Conservation (phyloP, 495 filamentous ascomycete species). For the Hyaloscypha bicolor region DNA sequence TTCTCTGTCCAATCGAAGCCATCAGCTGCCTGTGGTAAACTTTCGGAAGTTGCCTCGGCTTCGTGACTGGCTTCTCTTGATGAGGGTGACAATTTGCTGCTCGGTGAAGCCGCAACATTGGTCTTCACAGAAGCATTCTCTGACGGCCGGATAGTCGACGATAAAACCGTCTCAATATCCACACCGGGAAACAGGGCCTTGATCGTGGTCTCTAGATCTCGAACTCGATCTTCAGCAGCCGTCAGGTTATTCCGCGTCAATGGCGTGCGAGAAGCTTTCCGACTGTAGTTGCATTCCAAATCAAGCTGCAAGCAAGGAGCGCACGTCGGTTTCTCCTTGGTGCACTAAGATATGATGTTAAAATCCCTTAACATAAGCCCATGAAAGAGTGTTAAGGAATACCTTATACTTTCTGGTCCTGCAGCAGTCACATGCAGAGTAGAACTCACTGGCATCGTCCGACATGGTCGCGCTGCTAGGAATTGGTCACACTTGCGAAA, state of each 20-base stretch:
- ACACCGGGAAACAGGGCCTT: constrained; percentile 41
- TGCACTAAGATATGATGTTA: constrained; percentile 38
- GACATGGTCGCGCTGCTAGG: neutral
- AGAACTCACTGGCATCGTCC: neutral
- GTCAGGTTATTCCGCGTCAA: constrained; percentile 51
- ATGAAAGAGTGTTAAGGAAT: constrained; percentile 15
- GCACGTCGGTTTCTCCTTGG: constrained; percentile 50
- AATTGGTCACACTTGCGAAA: too few relatives aligned
- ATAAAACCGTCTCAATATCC: neutral
- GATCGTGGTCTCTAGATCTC: constrained; percentile 48
- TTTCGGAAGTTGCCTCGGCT: constrained; percentile 38
- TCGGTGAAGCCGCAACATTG: constrained; percentile 29
- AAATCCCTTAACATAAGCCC: neutral
- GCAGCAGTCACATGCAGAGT: constrained; percentile 47
- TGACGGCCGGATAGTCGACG: neutral
- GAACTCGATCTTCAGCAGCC: constrained; percentile 51
- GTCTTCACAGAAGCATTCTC: neutral
- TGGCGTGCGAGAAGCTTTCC: constrained; percentile 49
- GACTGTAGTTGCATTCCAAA: constrained; percentile 53
- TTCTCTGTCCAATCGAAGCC: constrained; percentile 57
- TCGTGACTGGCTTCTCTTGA: constrained; percentile 45
- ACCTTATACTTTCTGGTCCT: constrained; percentile 53
- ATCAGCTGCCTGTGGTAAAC: constrained; percentile 51
- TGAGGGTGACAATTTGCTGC: constrained; percentile 24
- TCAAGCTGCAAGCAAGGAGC: constrained; percentile 47